Percentiles rank a stretch among this genome's conserved stretches.
These are phyloP conservation scores for Durusdinium trenchii DNA, from an alignment of 73 alveolate species.

Conservation along the genomic window DNA sequence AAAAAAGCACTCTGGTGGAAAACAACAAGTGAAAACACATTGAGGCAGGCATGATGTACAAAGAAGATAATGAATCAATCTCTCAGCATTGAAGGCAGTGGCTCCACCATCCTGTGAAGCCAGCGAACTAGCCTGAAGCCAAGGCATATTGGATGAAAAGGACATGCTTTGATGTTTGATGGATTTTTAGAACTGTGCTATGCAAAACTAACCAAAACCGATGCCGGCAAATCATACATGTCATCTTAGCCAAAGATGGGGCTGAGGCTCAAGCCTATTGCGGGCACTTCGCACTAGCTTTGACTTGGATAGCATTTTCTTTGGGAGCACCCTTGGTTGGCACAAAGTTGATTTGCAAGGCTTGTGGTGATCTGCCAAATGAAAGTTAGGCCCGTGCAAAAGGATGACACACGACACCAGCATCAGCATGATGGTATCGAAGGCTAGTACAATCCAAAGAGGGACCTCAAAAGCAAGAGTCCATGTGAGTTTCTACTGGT, in stretches of 20 bases:
- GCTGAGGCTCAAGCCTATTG: slow-evolving; percentile 13
- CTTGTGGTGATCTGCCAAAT: background rate
- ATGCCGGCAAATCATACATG: background rate
- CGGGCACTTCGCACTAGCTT: slow-evolving; percentile 82
- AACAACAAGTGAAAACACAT: no score
- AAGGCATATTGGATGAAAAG: background rate
- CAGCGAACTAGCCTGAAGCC: slow-evolving; percentile 35
- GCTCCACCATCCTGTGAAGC: slow-evolving; percentile 82
- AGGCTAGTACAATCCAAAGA: slow-evolving; percentile 33
- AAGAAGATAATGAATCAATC: no score
- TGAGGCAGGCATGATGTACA: no score
- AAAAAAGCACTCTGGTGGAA: no score
- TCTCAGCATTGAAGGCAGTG: background rate
- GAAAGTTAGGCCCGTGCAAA: slow-evolving; percentile 16
- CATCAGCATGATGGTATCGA: slow-evolving; percentile 74
- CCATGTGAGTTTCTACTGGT: background rate
- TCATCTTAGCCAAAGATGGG: background rate
- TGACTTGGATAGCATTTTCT: slow-evolving; percentile 74
- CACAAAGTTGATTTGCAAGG: background rate
- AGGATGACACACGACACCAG: background rate
- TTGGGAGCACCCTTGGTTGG: slow-evolving; percentile 60
- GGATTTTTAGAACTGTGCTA: no score
- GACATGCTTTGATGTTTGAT: background rate
- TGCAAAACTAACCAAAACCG: no score
- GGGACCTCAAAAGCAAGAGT: slow-evolving; percentile 23